Conservation (phyloP, 2,329 filamentous ascomycete genomes). For the Penicillium sp. region DNA sequence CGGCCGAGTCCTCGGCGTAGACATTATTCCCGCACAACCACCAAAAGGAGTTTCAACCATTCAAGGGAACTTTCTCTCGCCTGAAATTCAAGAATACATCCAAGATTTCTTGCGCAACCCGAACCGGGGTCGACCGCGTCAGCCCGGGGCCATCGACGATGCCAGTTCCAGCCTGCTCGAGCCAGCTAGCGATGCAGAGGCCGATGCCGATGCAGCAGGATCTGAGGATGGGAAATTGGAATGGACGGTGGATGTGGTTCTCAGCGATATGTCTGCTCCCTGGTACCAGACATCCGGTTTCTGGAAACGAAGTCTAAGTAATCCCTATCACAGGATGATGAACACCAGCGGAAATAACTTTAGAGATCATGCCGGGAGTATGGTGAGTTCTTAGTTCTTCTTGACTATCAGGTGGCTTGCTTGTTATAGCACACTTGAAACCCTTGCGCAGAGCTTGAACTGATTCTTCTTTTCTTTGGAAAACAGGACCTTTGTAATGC, state of each 20-base stretch:
- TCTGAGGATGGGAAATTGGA: slow-evolving; percentile 38
- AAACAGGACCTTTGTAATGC: slow-evolving; percentile 84
- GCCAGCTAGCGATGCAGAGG: slow-evolving; percentile 7
- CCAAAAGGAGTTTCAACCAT: slow-evolving; percentile 91
- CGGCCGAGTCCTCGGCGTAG: slow-evolving; percentile 86
- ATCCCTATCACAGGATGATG: slow-evolving; percentile 98
- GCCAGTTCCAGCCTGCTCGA: slow-evolving; percentile 21
- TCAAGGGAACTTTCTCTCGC: slow-evolving; percentile 88
- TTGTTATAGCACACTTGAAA: not conserved
- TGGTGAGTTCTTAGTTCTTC: slow-evolving; percentile 70
- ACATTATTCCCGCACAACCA: slow-evolving; percentile 90
- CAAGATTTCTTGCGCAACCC: slow-evolving; percentile 75
- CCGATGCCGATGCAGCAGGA: slow-evolving; percentile 6
- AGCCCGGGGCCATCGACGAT: slow-evolving; percentile 22
- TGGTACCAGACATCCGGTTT: slow-evolving; percentile 82
- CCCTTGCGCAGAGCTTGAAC: not conserved
- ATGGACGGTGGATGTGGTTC: slow-evolving; percentile 82
- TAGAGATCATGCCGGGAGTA: slow-evolving; percentile 89
- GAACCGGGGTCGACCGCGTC: slow-evolving; percentile 60
- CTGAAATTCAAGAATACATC: slow-evolving; percentile 75
- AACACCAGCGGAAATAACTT: slow-evolving; percentile 91
- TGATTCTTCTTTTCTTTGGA: slow-evolving; percentile 12
- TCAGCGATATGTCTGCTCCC: slow-evolving; percentile 99
- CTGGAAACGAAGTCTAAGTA: slow-evolving; percentile 88
- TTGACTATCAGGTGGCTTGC: not conserved